Evolutionary conservation across 2,329 filamentous ascomycete genomes (phyloP).

Genomic region (Xylaria sp.): DNA sequence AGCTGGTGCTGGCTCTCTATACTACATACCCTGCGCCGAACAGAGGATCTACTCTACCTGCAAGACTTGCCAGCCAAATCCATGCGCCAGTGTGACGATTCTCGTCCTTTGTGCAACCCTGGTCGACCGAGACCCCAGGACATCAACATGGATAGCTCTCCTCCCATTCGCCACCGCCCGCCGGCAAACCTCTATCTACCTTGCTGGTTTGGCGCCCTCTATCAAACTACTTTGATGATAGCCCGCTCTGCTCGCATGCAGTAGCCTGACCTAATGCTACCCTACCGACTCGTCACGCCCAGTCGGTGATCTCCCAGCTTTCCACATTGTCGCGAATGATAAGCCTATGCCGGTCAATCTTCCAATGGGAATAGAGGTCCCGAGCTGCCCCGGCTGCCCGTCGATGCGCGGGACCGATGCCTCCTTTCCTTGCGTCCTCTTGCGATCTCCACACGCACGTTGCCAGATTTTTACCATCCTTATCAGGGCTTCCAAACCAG

Average conservation of each 20-base stretch:
- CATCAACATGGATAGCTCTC: conserved; percentile 19
- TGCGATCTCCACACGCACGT: conserved; percentile 76
- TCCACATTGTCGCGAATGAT: conserved; percentile 72
- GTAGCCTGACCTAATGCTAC: conserved; percentile 40
- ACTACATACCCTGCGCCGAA: conserved; percentile 33
- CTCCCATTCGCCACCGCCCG: conserved; percentile 29
- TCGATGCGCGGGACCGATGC: conserved; percentile 67
- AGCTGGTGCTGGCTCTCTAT: conserved; percentile 23
- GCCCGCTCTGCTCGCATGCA: conserved; percentile 38
- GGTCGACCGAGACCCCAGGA: conserved; percentile 20
- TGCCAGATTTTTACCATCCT: conserved; percentile 78
- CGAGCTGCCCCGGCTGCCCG: conserved; percentile 73
- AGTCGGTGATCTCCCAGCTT: conserved; percentile 71
- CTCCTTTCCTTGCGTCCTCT: conserved; percentile 68
- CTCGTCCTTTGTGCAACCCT: conserved; percentile 24
- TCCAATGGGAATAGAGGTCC: conserved; percentile 73
- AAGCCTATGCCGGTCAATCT: conserved; percentile 76
- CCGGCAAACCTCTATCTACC: conserved; percentile 22
- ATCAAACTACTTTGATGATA: conserved; percentile 33
- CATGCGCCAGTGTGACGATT: conserved; percentile 30
- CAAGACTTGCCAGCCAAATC: conserved; percentile 22
- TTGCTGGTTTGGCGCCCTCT: conserved; percentile 22
- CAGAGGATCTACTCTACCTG: conserved; percentile 41
- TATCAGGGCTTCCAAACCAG: conserved; percentile 84
- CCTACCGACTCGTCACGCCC: conserved; percentile 54